A percentile compares a stretch with the other conserved stretches of the same genome.
phyloP scores from a whole-genome alignment of 768 basidiomycete species.

The Hortiboletus campestris region DNA sequence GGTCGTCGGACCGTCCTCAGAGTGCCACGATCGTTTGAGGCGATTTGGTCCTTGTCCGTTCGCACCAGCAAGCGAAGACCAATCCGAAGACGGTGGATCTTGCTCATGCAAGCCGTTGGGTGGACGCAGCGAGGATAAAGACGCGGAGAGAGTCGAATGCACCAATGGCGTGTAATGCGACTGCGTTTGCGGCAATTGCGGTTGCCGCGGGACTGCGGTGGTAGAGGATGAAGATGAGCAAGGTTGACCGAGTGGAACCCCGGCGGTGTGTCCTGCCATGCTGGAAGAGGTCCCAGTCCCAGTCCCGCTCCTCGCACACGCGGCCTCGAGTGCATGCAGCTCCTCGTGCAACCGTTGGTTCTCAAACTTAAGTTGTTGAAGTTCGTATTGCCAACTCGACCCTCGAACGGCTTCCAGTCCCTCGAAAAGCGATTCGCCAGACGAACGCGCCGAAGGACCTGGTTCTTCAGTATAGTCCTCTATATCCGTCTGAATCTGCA shows the following conservation, averaged over 20 bases:
- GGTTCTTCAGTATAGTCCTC: background rate
- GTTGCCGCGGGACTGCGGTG: background rate
- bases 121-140: background rate
- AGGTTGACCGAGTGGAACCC: background rate
- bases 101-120: constrained; percentile 17
- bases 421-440: constrained; percentile 55
- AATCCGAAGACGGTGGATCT: constrained; percentile 20
- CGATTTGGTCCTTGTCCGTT: constrained; percentile 21
- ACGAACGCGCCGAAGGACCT: constrained; percentile 12
- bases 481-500: background rate
- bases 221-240: background rate
- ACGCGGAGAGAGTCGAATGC: background rate
- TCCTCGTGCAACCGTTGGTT: constrained; percentile 69
- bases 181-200: constrained; percentile 5
- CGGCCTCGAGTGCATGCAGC: constrained; percentile 39
- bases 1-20: constrained; percentile 20
- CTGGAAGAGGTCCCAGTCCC: background rate
- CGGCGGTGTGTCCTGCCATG: background rate
- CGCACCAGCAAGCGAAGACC: constrained; percentile 31
- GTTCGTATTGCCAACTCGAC: constrained; percentile 91
- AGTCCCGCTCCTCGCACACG: background rate
- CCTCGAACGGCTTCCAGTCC: constrained; percentile 66
- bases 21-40: constrained; percentile 29
- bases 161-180: constrained; percentile 4
- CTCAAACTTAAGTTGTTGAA: constrained; percentile 75